Conservation (phyloP, 176 grass and related monocot species). For the Dendrocalamus sinicus region DNA sequence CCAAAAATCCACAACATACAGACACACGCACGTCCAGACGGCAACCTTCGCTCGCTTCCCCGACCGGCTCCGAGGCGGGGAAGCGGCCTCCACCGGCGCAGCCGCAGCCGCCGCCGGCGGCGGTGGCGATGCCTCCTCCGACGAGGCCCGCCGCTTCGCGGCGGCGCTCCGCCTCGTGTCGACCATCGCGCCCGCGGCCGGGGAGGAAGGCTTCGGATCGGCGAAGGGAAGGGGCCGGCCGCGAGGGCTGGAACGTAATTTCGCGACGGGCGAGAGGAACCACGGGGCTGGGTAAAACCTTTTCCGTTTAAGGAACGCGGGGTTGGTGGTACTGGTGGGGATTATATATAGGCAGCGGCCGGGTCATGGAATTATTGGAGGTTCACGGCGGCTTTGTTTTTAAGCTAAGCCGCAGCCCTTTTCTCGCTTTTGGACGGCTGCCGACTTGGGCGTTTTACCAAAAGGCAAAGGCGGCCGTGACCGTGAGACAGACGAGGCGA, state of each 20-base stretch:
- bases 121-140: constrained; percentile 41
- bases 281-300: neutral
- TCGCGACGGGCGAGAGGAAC: neutral
- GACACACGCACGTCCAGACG: neutral
- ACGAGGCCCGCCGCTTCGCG: constrained; percentile 21
- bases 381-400: neutral
- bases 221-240: neutral
- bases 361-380: neutral
- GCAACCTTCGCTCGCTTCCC: constrained; percentile 66
- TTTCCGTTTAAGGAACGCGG: constrained; percentile 40
- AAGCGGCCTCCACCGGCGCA: neutral
- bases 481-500: too few relatives aligned
- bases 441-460: neutral
- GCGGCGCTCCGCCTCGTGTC: constrained; percentile 71
- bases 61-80: constrained; percentile 38
- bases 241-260: constrained; percentile 33
- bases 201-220: constrained; percentile 12
- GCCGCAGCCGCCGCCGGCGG: neutral
- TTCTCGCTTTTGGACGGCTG: neutral
- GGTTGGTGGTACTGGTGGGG: constrained; percentile 15
- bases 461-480: neutral
- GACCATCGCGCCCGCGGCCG: constrained; percentile 57
- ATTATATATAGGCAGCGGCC: neutral
- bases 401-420: too few relatives aligned
- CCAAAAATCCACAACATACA: neutral